These are phyloP conservation scores for Camillea tinctor DNA, from an alignment of 2,329 filamentous ascomycete species.

Conservation along the genomic window DNA sequence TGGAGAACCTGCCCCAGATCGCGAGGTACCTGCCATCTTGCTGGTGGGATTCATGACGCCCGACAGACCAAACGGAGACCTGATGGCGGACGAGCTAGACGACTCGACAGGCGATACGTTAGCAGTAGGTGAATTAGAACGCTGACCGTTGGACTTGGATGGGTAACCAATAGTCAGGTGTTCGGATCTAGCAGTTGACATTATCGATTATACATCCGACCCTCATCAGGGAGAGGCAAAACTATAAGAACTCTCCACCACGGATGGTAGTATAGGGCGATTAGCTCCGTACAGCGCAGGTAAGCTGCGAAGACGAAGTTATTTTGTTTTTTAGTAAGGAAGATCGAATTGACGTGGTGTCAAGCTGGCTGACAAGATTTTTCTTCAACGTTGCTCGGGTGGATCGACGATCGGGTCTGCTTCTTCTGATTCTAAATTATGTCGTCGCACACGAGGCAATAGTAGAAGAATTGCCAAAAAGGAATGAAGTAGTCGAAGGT, in stretches of 20 bases:
- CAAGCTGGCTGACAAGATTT: conserved; percentile 20
- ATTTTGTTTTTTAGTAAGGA: too few species aligned
- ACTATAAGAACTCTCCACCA: conserved; percentile 25
- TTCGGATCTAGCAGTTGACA: conserved; percentile 85
- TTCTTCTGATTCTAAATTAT: conserved; percentile 16
- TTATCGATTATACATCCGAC: conserved; percentile 76
- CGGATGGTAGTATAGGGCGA: conserved; percentile 29
- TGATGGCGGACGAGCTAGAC: conserved; percentile 57
- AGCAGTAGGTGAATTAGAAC: conserved; percentile 77
- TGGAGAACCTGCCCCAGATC: conserved; percentile 92
- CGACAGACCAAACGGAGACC: conserved; percentile 71
- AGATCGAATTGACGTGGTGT: conserved; percentile 24
- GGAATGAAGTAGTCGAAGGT: conserved; percentile 24
- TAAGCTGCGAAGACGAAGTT: conserved; percentile 22
- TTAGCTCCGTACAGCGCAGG: conserved; percentile 15
- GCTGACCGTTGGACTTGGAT: conserved; percentile 64
- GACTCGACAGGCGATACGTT: conserved; percentile 70
- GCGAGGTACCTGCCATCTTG: conserved; percentile 59
- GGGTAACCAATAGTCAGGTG: conserved; percentile 84
- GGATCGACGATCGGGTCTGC: conserved; percentile 15
- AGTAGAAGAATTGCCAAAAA: conserved; percentile 21
- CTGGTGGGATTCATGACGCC: conserved; percentile 57
- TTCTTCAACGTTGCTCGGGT: conserved; percentile 14
- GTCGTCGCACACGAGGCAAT: conserved; percentile 25
- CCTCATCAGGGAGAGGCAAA: conserved; percentile 42